phyloP scores from a whole-genome alignment of 139 green algal species.

The Pseudopediastrum boryanum region DNA sequence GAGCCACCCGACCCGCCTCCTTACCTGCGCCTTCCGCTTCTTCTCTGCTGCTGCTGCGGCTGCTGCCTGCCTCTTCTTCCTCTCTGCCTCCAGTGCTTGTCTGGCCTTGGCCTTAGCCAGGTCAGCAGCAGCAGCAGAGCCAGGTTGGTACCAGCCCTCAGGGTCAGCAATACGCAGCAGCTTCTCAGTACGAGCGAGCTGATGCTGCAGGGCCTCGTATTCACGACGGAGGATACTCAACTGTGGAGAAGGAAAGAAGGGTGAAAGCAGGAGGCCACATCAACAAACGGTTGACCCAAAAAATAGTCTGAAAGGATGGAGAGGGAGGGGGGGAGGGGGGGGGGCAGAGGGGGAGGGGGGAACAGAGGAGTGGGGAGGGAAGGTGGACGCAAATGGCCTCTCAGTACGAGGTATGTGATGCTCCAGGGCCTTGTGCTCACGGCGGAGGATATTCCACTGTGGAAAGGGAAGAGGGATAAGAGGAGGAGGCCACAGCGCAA shows the following conservation, averaged over 20 bases:
- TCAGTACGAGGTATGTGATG: neutral
- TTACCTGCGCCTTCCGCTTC: conserved; percentile 25
- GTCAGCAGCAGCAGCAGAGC: conserved; percentile 48
- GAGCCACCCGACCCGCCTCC: neutral
- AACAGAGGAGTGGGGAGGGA: too few relatives aligned
- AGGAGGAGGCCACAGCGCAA: too few relatives aligned
- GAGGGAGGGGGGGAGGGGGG: neutral
- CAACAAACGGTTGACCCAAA: neutral
- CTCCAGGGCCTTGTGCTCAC: neutral
- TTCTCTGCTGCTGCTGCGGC: conserved; percentile 10
- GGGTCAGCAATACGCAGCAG: conserved; percentile 78
- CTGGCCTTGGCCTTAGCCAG: neutral
- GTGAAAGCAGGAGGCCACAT: neutral
- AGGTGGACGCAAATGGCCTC: too few relatives aligned
- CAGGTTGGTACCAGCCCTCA: conserved; percentile 65
- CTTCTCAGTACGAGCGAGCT: conserved; percentile 56
- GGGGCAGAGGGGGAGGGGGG: too few relatives aligned
- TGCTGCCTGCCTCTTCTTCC: conserved; percentile 16
- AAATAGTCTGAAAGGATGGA: neutral
- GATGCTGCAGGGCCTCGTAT: conserved; percentile 53
- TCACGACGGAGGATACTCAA: conserved; percentile 53
- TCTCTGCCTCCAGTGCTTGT: neutral
- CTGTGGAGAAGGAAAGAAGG: conserved; percentile 21
- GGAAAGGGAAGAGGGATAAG: too few relatives aligned
- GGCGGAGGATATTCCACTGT: too few relatives aligned